phyloP scores from a whole-genome alignment of 768 basidiomycete genomes.

The Harrya chromipes region DNA sequence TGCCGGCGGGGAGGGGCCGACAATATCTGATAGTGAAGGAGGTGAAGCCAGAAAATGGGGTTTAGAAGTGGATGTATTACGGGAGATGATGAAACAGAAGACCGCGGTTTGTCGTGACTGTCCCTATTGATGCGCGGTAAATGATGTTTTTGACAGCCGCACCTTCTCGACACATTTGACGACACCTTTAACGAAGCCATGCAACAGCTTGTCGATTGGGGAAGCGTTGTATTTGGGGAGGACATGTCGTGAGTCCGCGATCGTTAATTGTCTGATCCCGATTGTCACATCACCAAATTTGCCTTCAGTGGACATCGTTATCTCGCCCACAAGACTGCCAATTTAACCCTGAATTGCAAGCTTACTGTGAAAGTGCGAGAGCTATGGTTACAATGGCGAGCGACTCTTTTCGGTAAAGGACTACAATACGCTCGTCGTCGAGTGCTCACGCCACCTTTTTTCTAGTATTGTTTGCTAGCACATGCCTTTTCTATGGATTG shows the following conservation, averaged over 20 bases:
- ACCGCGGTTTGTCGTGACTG: constrained; percentile 43
- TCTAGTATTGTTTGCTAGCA: constrained; percentile 29
- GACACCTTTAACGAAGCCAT: constrained; percentile 79
- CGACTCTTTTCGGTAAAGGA: constrained; percentile 54
- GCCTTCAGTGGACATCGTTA: constrained; percentile 63
- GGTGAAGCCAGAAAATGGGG: constrained; percentile 81
- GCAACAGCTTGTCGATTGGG: constrained; percentile 71
- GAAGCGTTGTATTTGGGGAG: constrained; percentile 63
- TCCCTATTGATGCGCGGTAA: constrained; percentile 5
- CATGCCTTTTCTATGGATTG: constrained; percentile 16
- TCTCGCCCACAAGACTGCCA: constrained; percentile 67
- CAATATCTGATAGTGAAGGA: constrained; percentile 45
- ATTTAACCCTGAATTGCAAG: constrained; percentile 64
- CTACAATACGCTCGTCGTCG: constrained; percentile 6
- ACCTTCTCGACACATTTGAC: constrained; percentile 56
- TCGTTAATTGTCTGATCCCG: constrained; percentile 22
- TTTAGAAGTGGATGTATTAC: constrained; percentile 54
- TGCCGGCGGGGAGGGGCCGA: constrained; percentile 41
- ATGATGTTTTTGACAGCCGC: constrained; percentile 41
- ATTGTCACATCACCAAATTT: constrained; percentile 20
- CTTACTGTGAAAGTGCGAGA: constrained; percentile 64
- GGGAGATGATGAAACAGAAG: constrained; percentile 54
- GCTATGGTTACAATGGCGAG: constrained; percentile 66
- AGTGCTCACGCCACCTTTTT: constrained; percentile 17
- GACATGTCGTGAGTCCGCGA: constrained; percentile 55